These are phyloP conservation scores for Cladosporium sp. DNA, from an alignment of 2,329 filamentous ascomycete species.

Conservation along the genomic window DNA sequence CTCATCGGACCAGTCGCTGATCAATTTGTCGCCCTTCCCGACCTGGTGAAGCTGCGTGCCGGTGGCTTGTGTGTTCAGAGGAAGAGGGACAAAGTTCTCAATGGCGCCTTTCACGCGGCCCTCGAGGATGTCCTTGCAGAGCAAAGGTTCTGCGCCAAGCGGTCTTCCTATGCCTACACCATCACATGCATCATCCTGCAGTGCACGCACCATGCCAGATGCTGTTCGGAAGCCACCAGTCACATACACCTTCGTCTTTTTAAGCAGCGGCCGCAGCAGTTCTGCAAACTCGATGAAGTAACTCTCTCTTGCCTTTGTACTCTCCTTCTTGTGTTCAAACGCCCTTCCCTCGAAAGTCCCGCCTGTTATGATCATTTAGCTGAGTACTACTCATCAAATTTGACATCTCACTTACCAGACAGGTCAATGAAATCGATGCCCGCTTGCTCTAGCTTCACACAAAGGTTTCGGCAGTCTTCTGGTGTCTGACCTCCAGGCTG, in stretches of 20 bases:
- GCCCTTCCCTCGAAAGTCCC: constrained; percentile 53
- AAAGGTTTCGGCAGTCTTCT: constrained; percentile 31
- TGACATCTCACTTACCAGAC: constrained; percentile 23
- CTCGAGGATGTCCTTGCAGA: constrained; percentile 33
- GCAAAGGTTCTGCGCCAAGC: constrained; percentile 32
- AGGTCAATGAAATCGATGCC: constrained; percentile 32
- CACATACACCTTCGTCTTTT: constrained; percentile 35
- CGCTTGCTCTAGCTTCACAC: constrained; percentile 28
- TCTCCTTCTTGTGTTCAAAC: constrained; percentile 35
- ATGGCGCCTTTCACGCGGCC: constrained; percentile 32
- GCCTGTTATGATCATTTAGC: constrained; percentile 29
- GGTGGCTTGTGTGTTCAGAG: constrained; percentile 34
- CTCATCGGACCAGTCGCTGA: constrained; percentile 36
- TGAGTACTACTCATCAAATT: neutral
- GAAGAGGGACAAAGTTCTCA: constrained; percentile 33
- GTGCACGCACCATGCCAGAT: constrained; percentile 31
- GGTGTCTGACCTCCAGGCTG: constrained; percentile 31
- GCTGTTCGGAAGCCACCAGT: constrained; percentile 36
- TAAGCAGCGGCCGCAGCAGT: constrained; percentile 31
- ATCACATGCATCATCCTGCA: constrained; percentile 29
- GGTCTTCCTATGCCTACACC: constrained; percentile 35
- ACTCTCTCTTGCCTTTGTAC: constrained; percentile 31
- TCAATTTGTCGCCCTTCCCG: constrained; percentile 27
- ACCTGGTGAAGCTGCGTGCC: constrained; percentile 36
- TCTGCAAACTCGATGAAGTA: constrained; percentile 37